Base-by-base conservation (phyloP, 495 filamentous ascomycete species). In the Melanomma pulvis-pyrius region DNA sequence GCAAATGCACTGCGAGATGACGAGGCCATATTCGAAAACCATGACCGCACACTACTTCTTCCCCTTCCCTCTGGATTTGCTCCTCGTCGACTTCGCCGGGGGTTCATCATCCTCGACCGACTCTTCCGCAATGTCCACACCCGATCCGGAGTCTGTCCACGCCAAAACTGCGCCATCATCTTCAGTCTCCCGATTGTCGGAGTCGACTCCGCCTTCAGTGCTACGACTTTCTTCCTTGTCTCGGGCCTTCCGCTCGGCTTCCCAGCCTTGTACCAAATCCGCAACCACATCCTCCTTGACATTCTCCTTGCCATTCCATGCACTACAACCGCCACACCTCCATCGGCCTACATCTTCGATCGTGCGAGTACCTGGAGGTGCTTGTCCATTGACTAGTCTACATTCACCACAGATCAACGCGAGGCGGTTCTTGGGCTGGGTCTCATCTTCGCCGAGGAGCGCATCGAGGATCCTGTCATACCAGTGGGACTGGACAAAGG, bases 391-490 rank as follows among this genome's bases (percentile, higher is more conserved):
- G 32, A 99, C 93, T 11, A 97, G 83, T 26, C 91, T 82, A 73
- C 94, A 99, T 22, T 83, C 79, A 22, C 74, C 66, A 78, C 94
- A 99, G 54, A 99, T 94, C 71, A 99, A 76, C 26, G 88, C 94
- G 55, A 96, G 85, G 5, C 94, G 86, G 77, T 97, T 97, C 77
- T 91, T 93, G 0, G 96, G 86, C 26, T 90, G 87, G 41, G 90
- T 93, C 77, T 99, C 94, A 69, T 99, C 94, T 76, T 99, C 94
- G 24, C 94, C 94, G 0, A 99, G 81, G 30, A 99, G 83, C 5
- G 96, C 87, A 73, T 98, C 94, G 41, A 98, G 77, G 32, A 98
- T 84, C 47, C 94, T 87, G 72, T 98, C 94, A 75, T 97, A 98
- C 96, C 96, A 98, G 64, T 88, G 85, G 36, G 87, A 79, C 46